Evolutionary conservation across 768 basidiomycete genomes (phyloP), one percentile per base, ranked within the genome.

Genomic region (Panaeolus papilionaceus): DNA sequence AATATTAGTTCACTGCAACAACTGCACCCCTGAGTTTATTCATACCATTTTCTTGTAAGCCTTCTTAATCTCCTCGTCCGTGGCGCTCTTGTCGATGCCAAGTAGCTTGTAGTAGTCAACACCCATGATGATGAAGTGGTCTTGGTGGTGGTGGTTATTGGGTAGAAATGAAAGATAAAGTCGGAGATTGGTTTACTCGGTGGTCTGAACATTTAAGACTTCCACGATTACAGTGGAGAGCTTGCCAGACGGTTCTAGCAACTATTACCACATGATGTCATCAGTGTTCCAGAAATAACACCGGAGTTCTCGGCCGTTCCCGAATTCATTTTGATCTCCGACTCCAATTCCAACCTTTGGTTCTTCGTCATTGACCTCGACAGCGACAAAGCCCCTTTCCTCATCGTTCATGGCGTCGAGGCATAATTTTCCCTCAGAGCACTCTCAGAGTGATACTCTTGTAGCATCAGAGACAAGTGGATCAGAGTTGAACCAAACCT

Each of bases 21-120:
- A 38, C 10, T 20, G 40, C 23, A 16, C 3, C 28, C 14, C 6
- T 8, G 8, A 4, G 78, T 14, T 18, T 23, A 2, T 2, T 12
- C 84, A 11, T 69, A 90, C 92, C 88, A 94, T 93, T 80, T 96
- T 96, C 87, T 96, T 96, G 86, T 95, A 96, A 0, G 93, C 96
- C 72, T 89, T 92, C 81, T 98, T 98, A 75, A 99, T 92, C 10
- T 92, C 90, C 74, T 96, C 93, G 8, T 95, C 94, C 0, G 79
- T 78, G 49, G 96, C 97, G 49, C 81, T 80, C 78, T 88, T 92
- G 71, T 81, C 78, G 64, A 98, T 76, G 69, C 92, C 95, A 26
- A 98, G 84, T 0, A 88, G 79, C 73, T 90, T 87, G 88, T 98
- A 98, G 81, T 96, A 98, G 83, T 97, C 93, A 73, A 84, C 83